Evolutionary conservation across 2,329 filamentous ascomycete genomes (phyloP), one percentile per base, ranked within the genome.

Genomic region (Plectosphaerella sp.): DNA sequence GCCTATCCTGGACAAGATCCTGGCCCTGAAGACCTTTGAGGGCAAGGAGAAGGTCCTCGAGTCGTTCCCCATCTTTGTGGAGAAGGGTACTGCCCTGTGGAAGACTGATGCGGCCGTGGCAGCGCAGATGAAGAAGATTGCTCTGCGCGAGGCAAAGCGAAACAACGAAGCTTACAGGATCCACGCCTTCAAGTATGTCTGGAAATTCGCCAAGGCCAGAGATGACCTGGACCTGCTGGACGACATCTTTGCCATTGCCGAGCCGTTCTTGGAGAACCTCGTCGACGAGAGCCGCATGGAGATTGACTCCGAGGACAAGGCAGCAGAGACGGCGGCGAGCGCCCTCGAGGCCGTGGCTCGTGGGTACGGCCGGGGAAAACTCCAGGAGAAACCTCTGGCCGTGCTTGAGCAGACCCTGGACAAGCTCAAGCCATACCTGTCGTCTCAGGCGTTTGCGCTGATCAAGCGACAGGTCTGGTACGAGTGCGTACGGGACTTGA

Each of bases 1-100:
- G 93, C 89, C 89, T 0, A 81, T 87, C 2, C 77, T 96, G 47
- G 90, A 97, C 57, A 90, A 88, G 62, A 84, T 89, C 1, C 72
- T 97, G 41, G 82, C 84, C 3, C 84, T 96, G 12, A 97, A 97
- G 76, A 96, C 92, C 1, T 99, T 96, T 77, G 80, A 88, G 1
- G 91, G 91, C 20, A 99, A 99, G 66, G 91, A 97, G 69, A 85
- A 84, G 59, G 82, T 99, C 33, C 76, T 97, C 3, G 79, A 84
- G 43, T 86, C 89, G 6, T 91, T 94, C 67, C 87, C 91, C 4
- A 80, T 84, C 53, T 94, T 97, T 61, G 84, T 88, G 1, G 78
- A 83, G 61, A 83, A 85, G 56, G 82, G 81, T 1, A 79, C 78
- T 57, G 68, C 67, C 8, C 72, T 89, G 28, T 85, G 84, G 75